phyloP scores from a whole-genome alignment of 441 rosid genomes.

The Aleurites moluccanus region DNA sequence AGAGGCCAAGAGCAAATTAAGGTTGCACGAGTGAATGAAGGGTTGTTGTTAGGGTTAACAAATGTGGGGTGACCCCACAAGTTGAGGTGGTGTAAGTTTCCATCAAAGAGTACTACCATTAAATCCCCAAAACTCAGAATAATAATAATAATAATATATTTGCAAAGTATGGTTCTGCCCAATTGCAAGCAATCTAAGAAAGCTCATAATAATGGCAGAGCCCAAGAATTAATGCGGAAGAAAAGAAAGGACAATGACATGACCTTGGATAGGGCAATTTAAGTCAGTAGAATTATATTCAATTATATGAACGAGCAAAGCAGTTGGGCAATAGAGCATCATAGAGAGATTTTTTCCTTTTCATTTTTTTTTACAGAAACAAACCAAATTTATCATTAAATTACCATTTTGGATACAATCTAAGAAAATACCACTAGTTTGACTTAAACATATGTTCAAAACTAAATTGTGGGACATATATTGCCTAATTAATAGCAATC shows the following conservation, averaged over 20 bases:
- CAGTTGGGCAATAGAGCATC: slow-evolving; percentile 36
- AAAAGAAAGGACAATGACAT: slow-evolving; percentile 35
- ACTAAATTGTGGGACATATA: no score
- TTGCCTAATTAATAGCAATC: no score
- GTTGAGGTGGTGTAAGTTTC: not conserved
- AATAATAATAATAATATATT: not conserved
- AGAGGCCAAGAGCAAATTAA: slow-evolving; percentile 33
- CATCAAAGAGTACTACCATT: not conserved
- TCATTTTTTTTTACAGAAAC: slow-evolving; percentile 25
- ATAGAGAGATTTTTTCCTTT: not conserved
- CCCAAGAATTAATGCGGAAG: slow-evolving; percentile 24
- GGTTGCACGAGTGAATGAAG: slow-evolving; percentile 36
- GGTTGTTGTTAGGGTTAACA: slow-evolving; percentile 27
- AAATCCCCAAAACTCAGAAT: slow-evolving; percentile 4
- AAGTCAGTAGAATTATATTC: slow-evolving; percentile 34
- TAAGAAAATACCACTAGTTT: slow-evolving; percentile 18
- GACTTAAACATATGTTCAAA: no score
- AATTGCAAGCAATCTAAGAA: not conserved
- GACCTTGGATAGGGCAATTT: slow-evolving; percentile 33
- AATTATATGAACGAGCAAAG: slow-evolving; percentile 19
- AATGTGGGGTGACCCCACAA: slow-evolving; percentile 12
- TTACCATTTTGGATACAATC: slow-evolving; percentile 29
- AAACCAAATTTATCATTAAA: slow-evolving; percentile 28
- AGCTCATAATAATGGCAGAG: slow-evolving; percentile 22
- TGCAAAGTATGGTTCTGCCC: slow-evolving; percentile 12